These are phyloP conservation scores for Mycena indigotica DNA, from an alignment of 768 basidiomycete species.

Conservation along the genomic window DNA sequence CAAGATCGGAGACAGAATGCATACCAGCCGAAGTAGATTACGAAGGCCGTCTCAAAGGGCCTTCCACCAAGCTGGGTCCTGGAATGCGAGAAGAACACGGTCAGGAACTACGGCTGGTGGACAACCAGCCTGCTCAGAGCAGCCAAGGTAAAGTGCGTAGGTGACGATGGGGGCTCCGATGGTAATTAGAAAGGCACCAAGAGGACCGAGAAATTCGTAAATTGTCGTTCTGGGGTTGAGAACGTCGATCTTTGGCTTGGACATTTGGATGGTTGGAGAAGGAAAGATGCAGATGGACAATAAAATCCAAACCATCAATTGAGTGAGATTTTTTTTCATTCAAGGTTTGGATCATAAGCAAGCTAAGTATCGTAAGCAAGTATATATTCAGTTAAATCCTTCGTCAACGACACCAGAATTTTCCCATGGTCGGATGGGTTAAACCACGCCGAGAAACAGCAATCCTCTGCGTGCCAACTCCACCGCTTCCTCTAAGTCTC, in stretches of 20 bases:
- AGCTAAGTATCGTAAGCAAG: too few species aligned
- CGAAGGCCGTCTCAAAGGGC: constrained; percentile 78
- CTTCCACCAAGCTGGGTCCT: constrained; percentile 62
- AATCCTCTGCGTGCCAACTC: constrained; percentile 81
- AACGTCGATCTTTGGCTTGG: constrained; percentile 7
- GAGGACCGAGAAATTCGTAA: constrained; percentile 85
- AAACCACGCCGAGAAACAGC: constrained; percentile 69
- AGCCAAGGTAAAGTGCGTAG: constrained; percentile 78
- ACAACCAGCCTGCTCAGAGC: constrained; percentile 72
- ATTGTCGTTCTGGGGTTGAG: constrained; percentile 70
- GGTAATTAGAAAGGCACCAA: constrained; percentile 71
- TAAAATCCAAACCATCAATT: too few species aligned
- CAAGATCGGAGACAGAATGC: constrained; percentile 80
- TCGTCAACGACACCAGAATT: too few species aligned
- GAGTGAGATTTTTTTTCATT: too few species aligned
- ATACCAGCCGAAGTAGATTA: constrained; percentile 89
- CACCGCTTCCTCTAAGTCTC: constrained; percentile 79
- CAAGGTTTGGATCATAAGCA: too few species aligned
- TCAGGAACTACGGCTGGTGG: constrained; percentile 57
- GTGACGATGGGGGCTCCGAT: constrained; percentile 68
- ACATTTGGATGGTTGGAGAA: too few species aligned
- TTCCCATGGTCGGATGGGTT: too few species aligned
- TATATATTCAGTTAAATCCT: too few species aligned
- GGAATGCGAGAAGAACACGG: constrained; percentile 49
- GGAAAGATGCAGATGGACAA: too few species aligned